These are phyloP conservation scores for Penicillium sp. DNA, from an alignment of 2,329 filamentous ascomycete species.

Conservation along the genomic window DNA sequence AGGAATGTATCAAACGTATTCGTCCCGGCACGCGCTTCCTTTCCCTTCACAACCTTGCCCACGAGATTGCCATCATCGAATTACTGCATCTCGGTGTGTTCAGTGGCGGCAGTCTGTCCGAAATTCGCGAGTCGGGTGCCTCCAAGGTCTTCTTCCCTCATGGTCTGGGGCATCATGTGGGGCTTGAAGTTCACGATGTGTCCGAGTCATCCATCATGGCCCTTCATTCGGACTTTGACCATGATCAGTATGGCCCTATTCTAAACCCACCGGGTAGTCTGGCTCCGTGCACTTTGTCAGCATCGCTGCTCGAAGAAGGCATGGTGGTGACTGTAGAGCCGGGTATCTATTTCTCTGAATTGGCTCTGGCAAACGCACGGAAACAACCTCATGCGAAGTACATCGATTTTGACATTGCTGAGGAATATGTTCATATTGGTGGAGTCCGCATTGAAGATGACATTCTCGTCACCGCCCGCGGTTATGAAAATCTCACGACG, in stretches of 20 bases:
- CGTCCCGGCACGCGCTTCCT: constrained; percentile 74
- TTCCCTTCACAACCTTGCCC: constrained; percentile 71
- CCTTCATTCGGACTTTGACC: constrained; percentile 9
- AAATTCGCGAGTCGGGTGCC: constrained; percentile 33
- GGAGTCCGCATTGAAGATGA: constrained; percentile 50
- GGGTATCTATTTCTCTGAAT: constrained; percentile 43
- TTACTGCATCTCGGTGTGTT: constrained; percentile 71
- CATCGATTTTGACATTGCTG: constrained; percentile 36
- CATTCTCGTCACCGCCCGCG: constrained; percentile 62
- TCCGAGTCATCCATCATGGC: constrained; percentile 34
- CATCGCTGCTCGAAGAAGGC: constrained; percentile 42
- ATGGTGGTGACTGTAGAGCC: constrained; percentile 55
- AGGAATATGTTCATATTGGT: constrained; percentile 38
- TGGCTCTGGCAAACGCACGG: constrained; percentile 33
- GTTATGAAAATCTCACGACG: constrained; percentile 67
- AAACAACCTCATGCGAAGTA: constrained; percentile 28
- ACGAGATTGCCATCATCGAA: constrained; percentile 75
- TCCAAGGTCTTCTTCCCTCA: constrained; percentile 40
- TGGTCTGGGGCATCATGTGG: constrained; percentile 55
- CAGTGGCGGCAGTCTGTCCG: constrained; percentile 53
- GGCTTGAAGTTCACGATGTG: constrained; percentile 42
- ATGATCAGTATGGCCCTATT: constrained; percentile 11
- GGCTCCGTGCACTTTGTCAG: constrained; percentile 30
- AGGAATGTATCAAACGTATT: constrained; percentile 65
- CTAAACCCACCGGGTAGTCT: constrained; percentile 14